Conservation (phyloP, 2,329 filamentous ascomycete species). For the Sclerotinia nivalis region DNA sequence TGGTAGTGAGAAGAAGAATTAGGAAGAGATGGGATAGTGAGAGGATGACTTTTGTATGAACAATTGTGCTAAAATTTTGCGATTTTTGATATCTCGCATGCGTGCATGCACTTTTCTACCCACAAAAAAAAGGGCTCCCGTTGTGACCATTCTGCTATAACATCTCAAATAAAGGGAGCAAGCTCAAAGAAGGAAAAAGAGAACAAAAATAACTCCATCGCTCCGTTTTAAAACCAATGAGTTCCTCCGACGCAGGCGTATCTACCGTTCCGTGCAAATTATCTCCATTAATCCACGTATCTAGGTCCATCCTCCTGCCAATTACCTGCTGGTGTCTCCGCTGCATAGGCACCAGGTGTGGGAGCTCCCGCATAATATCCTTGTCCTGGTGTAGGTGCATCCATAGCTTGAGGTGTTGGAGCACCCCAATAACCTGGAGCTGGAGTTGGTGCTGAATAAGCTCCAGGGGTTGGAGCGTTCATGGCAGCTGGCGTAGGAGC, state of each 20-base stretch:
- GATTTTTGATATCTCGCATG: background rate
- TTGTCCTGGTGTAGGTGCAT: conserved; percentile 52
- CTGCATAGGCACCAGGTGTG: conserved; percentile 42
- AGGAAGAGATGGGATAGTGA: too few species aligned
- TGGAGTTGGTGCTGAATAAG: conserved; percentile 62
- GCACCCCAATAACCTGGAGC: conserved; percentile 52
- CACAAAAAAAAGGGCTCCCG: background rate
- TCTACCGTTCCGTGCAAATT: conserved; percentile 11
- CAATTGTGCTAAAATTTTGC: background rate
- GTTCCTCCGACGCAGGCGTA: conserved; percentile 1
- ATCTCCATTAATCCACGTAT: conserved; percentile 41
- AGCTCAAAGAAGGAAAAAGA: background rate
- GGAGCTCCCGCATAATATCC: conserved; percentile 39
- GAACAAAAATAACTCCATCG: conserved; percentile 10
- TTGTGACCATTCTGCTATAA: conserved; percentile 9
- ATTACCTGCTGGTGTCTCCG: conserved; percentile 60
- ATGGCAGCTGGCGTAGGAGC: conserved; percentile 50
- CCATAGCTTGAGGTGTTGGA: conserved; percentile 51
- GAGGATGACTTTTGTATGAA: background rate
- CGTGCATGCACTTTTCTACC: background rate
- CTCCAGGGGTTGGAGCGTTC: conserved; percentile 53
- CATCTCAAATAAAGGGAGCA: background rate
- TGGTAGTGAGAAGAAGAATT: background rate
- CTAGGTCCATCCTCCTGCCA: conserved; percentile 47
- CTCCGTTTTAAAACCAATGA: conserved; percentile 4